Conservation (phyloP, 306 rosid genomes). For the Mimosa bimucronata region DNA sequence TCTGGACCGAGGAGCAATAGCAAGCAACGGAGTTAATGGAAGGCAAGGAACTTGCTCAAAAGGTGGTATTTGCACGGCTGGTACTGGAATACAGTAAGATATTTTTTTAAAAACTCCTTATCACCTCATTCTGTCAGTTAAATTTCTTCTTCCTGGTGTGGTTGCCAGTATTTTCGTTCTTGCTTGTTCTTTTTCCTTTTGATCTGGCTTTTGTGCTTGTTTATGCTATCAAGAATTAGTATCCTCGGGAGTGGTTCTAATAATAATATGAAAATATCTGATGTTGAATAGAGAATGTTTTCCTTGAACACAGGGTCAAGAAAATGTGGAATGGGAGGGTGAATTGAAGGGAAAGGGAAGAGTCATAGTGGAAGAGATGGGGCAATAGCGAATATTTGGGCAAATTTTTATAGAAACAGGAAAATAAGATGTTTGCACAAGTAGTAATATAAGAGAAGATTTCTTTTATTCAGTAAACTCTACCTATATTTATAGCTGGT, state of each 20-base stretch:
- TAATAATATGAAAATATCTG: not conserved
- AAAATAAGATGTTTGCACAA: not conserved
- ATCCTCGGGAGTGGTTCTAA: conserved; percentile 15
- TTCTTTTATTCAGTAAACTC: too few species aligned
- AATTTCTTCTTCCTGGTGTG: not conserved
- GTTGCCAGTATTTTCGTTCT: not conserved
- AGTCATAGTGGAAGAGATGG: not conserved
- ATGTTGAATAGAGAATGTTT: not conserved
- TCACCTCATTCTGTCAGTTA: not conserved
- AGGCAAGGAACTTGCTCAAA: conserved; percentile 61
- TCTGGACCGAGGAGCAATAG: conserved; percentile 91
- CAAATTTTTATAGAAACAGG: not conserved
- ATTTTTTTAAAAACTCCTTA: conserved; percentile 3
- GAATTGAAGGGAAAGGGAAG: not conserved
- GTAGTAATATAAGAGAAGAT: conserved; percentile 1
- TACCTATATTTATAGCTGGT: too few species aligned
- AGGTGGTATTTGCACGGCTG: conserved; percentile 65
- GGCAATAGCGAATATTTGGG: not conserved
- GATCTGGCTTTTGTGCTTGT: not conserved
- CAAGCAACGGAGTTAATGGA: conserved; percentile 96
- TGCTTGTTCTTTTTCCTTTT: not conserved
- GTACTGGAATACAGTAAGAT: conserved; percentile 90
- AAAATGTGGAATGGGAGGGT: not conserved
- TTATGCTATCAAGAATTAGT: not conserved
- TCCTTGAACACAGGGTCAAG: not conserved